Conservation (phyloP, 2,329 filamentous ascomycete species). For the Colletotrichum sp. region DNA sequence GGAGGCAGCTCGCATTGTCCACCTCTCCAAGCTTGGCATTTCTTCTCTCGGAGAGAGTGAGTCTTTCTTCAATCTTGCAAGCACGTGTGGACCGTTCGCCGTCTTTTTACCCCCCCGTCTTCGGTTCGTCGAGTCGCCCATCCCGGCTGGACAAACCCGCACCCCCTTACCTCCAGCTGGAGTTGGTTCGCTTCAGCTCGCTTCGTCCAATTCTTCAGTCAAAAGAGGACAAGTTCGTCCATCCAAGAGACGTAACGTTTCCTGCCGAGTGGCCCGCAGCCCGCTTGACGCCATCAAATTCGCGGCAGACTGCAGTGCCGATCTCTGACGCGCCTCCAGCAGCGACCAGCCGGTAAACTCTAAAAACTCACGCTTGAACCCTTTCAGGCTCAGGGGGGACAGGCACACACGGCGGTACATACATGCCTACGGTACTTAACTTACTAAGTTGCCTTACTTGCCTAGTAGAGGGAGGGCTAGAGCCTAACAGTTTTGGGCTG, state of each 20-base stretch:
- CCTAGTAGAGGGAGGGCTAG: background rate
- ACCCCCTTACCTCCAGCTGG: background rate
- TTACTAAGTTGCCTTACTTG: background rate
- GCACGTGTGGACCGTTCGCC: background rate
- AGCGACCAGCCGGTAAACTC: slow-evolving; percentile 15
- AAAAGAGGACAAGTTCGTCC: background rate
- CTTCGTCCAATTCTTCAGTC: background rate
- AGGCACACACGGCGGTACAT: background rate
- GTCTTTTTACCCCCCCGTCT: background rate
- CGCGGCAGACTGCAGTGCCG: background rate
- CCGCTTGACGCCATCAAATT: slow-evolving; percentile 7
- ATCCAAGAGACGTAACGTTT: background rate
- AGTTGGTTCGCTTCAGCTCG: background rate
- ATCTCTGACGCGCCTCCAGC: slow-evolving; percentile 3
- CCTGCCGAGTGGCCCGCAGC: background rate
- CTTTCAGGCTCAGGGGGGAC: slow-evolving; percentile 9
- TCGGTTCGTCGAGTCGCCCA: background rate
- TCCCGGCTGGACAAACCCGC: background rate
- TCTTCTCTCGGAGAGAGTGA: background rate
- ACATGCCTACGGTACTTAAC: background rate
- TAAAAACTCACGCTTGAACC: slow-evolving; percentile 14
- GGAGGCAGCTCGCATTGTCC: background rate
- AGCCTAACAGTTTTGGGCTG: slow-evolving; percentile 9
- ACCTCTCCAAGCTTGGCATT: background rate
- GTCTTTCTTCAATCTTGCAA: background rate